Percentiles rank a stretch among this genome's conserved stretches.
Conservation (phyloP, 228 moss, liverwort and hornwort species). For the Sphagnum magellanicum region DNA sequence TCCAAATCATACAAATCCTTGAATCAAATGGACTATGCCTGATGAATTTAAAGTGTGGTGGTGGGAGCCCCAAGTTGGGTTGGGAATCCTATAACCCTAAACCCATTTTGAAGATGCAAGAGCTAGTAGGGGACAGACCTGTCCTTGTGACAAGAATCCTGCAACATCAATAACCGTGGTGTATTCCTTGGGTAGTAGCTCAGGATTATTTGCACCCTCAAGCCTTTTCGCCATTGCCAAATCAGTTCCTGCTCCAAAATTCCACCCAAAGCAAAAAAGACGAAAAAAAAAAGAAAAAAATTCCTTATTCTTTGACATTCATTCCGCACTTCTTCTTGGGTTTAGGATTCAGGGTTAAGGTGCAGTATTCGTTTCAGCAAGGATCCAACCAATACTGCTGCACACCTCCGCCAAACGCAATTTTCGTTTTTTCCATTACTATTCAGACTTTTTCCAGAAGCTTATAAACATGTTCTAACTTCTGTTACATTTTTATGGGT, state of each 20-base stretch:
- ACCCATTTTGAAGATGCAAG: too few species aligned
- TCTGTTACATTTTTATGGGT: neutral
- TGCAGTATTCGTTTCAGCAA: neutral
- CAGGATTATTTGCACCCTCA: slow-evolving; percentile 58
- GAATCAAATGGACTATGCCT: too few species aligned
- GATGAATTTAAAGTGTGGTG: too few species aligned
- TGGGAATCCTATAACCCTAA: too few species aligned
- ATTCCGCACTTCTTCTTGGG: neutral
- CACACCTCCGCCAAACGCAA: neutral
- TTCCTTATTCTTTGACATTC: too few species aligned
- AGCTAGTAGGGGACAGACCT: slow-evolving; percentile 17
- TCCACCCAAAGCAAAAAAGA: neutral
- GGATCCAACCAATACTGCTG: neutral
- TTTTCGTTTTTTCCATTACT: neutral
- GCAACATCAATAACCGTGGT: slow-evolving; percentile 62
- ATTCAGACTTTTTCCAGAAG: neutral
- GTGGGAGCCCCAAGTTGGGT: too few species aligned
- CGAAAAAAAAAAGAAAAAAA: neutral
- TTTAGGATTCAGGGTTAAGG: neutral
- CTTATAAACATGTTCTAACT: neutral
- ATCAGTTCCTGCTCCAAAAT: slow-evolving; percentile 27
- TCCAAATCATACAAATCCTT: too few species aligned
- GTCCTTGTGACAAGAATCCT: slow-evolving; percentile 55
- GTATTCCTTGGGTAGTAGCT: slow-evolving; percentile 53
- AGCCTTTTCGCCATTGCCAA: slow-evolving; percentile 49